Percentiles rank a stretch among this genome's conserved stretches.
These are phyloP conservation scores for Lodderomyces jiufengensis DNA, from an alignment of 1,139 yeast genomes.

Conservation along the genomic window DNA sequence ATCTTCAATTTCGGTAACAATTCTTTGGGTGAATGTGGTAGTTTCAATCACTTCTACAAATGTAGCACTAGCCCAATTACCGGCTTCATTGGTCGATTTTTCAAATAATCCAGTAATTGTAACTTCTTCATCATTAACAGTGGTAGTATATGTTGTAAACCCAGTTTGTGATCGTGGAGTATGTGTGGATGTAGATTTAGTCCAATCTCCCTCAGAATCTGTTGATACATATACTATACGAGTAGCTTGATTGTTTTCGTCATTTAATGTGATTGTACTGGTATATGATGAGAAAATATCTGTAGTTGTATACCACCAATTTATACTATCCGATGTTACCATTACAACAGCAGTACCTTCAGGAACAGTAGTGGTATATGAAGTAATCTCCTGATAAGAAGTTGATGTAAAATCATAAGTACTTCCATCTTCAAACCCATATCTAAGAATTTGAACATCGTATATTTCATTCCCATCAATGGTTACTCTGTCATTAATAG, in stretches of 20 bases:
- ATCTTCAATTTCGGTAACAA: neutral
- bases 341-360: neutral
- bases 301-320: constrained; percentile 2
- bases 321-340: neutral
- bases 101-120: neutral
- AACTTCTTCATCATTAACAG: neutral
- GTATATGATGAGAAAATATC: neutral
- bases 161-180: neutral
- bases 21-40: constrained; percentile 1
- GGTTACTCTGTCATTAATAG: no score
- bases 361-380: neutral
- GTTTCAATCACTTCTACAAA: neutral
- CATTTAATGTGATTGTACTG: neutral
- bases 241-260: neutral
- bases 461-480: no score
- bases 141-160: neutral
- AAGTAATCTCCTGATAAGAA: no score
- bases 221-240: neutral
- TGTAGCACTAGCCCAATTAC: neutral
- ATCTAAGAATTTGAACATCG: no score
- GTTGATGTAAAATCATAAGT: no score
- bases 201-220: neutral
- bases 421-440: no score
- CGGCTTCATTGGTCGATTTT: neutral
- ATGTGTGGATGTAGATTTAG: neutral